Base-by-base conservation (phyloP, 345 rosid genomes). In the Eutrema japonicum region DNA sequence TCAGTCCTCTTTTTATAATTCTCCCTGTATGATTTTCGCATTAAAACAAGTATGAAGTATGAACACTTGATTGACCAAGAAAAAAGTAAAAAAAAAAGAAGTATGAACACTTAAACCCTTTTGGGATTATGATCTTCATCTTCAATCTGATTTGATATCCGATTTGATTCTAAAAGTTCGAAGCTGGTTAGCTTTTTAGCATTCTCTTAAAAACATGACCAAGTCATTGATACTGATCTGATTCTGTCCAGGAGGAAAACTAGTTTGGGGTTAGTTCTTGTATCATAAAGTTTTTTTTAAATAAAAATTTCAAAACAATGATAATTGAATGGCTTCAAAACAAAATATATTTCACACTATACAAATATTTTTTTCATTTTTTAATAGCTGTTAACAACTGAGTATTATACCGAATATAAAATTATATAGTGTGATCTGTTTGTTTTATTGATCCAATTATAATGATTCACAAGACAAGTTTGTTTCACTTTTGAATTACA, bases 1-100 rank as follows among this genome's bases (percentile, higher is more conserved):
- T 14, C 32, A 53, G 50, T 73, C 49, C 12, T 58, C 43, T 30
- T 58, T 12, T 48, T 30, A 10, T 58, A 10, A 58, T 49, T 67
- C 47, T 58, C 32, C 47, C 3, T 61, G 69, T 75, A 75, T 58
- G 41, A 60, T 68, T 51, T 68, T 43, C 42, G 4, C 41, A 51
- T 68, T 68, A 14, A 51, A 46, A 68, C 63, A 26, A 52, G 33
- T 59, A 38, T 18, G 14, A 59, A 35, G 50, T 56, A 48, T 71
- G 32, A 59, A 51, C 33, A 59, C 50, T 48, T 4, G 26, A 22
- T 22, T 22, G 26, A 22, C 26, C 26, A 22, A 22, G 2, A 22
- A 22, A 22, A 22, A 22, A 22, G 1, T 0, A 22, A 22, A 2
- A 22, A 22, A 22, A 22, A 22, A 22, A 22, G 14, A 59, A 35